Evolutionary conservation across 345 rosid genomes (phyloP).

Genomic region (Kandelia obovata): DNA sequence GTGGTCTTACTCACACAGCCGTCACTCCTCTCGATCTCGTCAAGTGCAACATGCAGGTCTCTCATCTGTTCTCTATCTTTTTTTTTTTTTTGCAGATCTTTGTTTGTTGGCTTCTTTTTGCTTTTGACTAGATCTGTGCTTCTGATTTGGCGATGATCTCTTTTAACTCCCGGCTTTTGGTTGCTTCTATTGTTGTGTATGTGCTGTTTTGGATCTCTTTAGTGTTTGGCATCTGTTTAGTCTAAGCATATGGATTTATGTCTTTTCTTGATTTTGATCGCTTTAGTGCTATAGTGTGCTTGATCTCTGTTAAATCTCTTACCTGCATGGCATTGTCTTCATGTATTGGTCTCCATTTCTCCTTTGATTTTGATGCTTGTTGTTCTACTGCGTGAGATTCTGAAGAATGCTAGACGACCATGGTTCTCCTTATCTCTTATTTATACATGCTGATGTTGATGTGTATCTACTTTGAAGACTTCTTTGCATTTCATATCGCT

Average conservation of each 20-base stretch:
- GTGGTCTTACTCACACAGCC: conserved; percentile 91
- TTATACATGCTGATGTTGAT: too few species aligned
- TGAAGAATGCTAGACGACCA: too few species aligned
- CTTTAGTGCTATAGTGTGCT: too few species aligned
- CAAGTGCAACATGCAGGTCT: conserved; percentile 99
- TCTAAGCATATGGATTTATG: background rate
- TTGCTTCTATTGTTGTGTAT: background rate
- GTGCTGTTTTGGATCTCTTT: too few species aligned
- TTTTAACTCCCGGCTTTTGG: background rate
- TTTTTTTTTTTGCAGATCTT: conserved; percentile 5
- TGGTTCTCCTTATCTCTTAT: too few species aligned
- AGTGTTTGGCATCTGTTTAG: background rate
- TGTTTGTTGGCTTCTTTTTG: background rate
- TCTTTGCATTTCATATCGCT: too few species aligned
- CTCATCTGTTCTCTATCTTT: background rate
- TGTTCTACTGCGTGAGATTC: too few species aligned
- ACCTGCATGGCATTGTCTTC: background rate
- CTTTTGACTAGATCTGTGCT: background rate
- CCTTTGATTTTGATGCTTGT: too few species aligned
- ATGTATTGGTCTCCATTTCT: too few species aligned
- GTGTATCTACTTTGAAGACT: too few species aligned
- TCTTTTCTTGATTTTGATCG: background rate
- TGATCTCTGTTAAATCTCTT: background rate
- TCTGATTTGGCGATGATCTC: background rate
- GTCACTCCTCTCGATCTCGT: conserved; percentile 99